A percentile compares a stretch with the other conserved stretches of the same genome.
These are phyloP conservation scores for Cyanophora paradoxa DNA, from an alignment of 78 protist species.

Conservation along the genomic window DNA sequence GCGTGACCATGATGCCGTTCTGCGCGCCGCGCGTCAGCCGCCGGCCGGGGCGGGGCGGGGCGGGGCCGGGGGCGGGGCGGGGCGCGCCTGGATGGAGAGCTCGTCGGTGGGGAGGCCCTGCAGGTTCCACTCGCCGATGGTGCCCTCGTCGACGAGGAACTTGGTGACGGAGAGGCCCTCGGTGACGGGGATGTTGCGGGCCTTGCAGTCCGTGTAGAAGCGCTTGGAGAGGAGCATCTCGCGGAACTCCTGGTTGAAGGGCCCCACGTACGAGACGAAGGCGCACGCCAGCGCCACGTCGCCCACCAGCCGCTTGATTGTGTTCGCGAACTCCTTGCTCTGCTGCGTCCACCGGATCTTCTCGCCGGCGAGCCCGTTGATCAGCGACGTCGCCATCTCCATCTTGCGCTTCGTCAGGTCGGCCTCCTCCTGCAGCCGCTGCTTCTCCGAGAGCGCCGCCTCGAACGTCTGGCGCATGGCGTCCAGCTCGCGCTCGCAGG, in stretches of 20 bases:
- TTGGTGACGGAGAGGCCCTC: constrained; percentile 32
- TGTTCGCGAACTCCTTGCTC: constrained; percentile 48
- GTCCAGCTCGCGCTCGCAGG: constrained; percentile 65
- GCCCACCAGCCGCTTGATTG: constrained; percentile 60
- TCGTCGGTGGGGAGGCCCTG: constrained; percentile 88
- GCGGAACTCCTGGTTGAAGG: constrained; percentile 78
- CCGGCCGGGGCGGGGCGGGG: too few relatives aligned
- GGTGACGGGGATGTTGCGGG: constrained; percentile 59
- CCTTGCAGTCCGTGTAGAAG: constrained; percentile 29
- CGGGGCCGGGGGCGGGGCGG: too few relatives aligned
- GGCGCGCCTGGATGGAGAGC: constrained; percentile 63
- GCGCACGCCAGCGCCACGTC: constrained; percentile 73
- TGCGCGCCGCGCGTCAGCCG: too few relatives aligned
- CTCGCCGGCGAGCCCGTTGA: constrained; percentile 79
- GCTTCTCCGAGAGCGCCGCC: constrained; percentile 53
- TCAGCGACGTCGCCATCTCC: constrained; percentile 69
- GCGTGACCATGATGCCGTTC: constrained; percentile 82
- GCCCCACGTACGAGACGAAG: constrained; percentile 80
- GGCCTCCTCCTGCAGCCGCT: constrained; percentile 68
- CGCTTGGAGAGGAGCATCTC: constrained; percentile 25
- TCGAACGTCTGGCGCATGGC: constrained; percentile 54
- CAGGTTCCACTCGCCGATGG: constrained; percentile 71
- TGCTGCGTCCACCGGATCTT: constrained; percentile 73
- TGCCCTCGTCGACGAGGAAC: constrained; percentile 59
- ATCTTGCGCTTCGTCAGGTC: constrained; percentile 37